These are phyloP conservation scores for Cornus florida DNA, from an alignment of 148 eudicot species.

Conservation along the genomic window DNA sequence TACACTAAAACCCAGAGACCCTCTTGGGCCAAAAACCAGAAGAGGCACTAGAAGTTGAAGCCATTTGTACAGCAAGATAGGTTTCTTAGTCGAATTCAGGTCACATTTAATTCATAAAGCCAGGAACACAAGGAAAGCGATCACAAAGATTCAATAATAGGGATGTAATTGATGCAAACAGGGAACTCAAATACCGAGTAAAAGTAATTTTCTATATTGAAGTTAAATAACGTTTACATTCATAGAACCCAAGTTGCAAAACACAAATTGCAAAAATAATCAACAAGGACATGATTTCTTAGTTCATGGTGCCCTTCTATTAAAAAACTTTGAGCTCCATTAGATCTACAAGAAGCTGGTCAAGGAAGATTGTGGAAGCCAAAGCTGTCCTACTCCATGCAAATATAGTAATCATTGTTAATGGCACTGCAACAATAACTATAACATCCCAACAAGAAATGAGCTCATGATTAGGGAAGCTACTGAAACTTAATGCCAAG, in stretches of 20 bases:
- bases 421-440: neutral
- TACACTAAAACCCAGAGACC: too few species aligned
- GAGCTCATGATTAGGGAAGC: neutral
- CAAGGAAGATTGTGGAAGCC: neutral
- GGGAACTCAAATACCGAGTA: neutral
- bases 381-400: neutral
- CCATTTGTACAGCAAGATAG: neutral
- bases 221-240: too few species aligned
- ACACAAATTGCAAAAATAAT: neutral
- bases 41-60: neutral
- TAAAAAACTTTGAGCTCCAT: neutral
- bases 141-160: neutral
- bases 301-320: neutral
- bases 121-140: neutral
- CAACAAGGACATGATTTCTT: neutral
- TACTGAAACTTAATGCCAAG: constrained; percentile 23
- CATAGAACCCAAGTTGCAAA: neutral
- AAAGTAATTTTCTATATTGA: neutral
- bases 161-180: neutral
- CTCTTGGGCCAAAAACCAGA: too few species aligned
- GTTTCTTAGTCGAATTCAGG: neutral
- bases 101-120: too few species aligned
- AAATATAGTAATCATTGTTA: neutral
- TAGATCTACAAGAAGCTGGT: neutral
- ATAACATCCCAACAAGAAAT: neutral